These are phyloP conservation scores for Termitomyces sp. DNA, from an alignment of 768 basidiomycete genomes.

Conservation along the genomic window DNA sequence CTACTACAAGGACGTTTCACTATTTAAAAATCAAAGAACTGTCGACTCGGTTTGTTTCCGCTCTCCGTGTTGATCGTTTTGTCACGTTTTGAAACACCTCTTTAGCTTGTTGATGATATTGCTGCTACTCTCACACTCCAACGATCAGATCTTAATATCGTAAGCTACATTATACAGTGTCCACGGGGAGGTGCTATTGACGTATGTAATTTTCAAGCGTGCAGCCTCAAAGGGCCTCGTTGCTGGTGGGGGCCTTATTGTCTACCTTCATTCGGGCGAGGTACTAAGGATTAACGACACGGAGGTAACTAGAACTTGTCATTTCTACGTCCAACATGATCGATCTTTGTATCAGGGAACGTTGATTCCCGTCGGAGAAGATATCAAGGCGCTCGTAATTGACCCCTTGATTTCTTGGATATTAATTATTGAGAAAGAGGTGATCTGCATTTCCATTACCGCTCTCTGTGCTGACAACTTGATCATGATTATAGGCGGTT, in stretches of 20 bases:
- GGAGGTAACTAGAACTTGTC: constrained; percentile 40
- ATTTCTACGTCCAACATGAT: not conserved
- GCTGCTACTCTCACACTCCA: constrained; percentile 77
- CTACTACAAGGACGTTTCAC: constrained; percentile 77
- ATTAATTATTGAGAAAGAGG: constrained; percentile 93
- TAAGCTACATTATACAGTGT: constrained; percentile 25
- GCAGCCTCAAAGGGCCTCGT: constrained; percentile 89
- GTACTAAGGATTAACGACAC: constrained; percentile 45
- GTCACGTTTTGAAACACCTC: not conserved
- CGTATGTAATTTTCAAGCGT: constrained; percentile 42
- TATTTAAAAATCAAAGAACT: constrained; percentile 75
- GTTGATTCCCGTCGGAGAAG: constrained; percentile 75
- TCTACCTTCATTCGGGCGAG: constrained; percentile 58
- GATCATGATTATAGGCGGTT: constrained; percentile 68
- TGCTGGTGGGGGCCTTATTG: constrained; percentile 58
- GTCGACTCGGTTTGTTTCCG: constrained; percentile 63
- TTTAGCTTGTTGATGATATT: constrained; percentile 83
- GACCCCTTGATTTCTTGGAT: constrained; percentile 66
- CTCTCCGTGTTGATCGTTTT: not conserved
- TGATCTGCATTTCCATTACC: constrained; percentile 18
- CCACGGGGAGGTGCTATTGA: not conserved
- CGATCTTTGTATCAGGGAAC: constrained; percentile 46
- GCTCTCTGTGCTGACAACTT: not conserved
- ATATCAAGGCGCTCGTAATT: constrained; percentile 60
- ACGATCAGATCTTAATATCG: constrained; percentile 78